Conservation (phyloP, 1,139 yeast species). For the Hyphopichia fennica region DNA sequence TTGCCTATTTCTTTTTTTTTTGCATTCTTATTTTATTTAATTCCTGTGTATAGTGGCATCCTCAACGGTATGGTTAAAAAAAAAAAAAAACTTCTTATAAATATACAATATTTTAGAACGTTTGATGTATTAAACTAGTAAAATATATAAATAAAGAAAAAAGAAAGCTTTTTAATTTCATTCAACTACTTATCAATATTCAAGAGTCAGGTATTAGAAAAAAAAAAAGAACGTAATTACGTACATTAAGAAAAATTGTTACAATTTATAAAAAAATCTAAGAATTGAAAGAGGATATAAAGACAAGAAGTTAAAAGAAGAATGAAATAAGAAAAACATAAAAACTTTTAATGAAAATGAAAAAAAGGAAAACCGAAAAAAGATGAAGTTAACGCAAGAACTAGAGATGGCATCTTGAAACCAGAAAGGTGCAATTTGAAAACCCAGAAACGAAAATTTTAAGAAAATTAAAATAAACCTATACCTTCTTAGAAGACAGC, state of each 20-base stretch:
- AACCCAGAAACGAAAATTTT: neutral
- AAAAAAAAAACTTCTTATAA: conserved; percentile 1
- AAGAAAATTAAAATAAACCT: neutral
- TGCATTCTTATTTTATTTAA: neutral
- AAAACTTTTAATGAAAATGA: neutral
- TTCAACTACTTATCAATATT: conserved; percentile 1
- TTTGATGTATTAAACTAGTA: too few relatives aligned
- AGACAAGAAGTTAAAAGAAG: neutral
- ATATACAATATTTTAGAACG: neutral
- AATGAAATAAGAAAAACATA: neutral
- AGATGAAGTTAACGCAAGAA: neutral
- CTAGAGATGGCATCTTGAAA: neutral
- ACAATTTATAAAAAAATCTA: neutral
- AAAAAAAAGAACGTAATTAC: neutral
- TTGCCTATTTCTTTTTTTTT: conserved; percentile 8
- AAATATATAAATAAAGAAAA: neutral
- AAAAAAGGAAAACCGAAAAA: neutral
- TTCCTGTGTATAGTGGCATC: conserved; percentile 34
- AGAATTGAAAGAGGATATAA: neutral
- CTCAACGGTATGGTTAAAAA: conserved; percentile 31
- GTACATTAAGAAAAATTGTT: conserved; percentile 1
- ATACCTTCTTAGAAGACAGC: conserved; percentile 3
- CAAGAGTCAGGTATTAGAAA: neutral
- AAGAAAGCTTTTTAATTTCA: neutral
- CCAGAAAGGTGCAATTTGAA: neutral